phyloP scores from a whole-genome alignment of 1,284 basidiomycete genomes.

The Serendipita sp. region DNA sequence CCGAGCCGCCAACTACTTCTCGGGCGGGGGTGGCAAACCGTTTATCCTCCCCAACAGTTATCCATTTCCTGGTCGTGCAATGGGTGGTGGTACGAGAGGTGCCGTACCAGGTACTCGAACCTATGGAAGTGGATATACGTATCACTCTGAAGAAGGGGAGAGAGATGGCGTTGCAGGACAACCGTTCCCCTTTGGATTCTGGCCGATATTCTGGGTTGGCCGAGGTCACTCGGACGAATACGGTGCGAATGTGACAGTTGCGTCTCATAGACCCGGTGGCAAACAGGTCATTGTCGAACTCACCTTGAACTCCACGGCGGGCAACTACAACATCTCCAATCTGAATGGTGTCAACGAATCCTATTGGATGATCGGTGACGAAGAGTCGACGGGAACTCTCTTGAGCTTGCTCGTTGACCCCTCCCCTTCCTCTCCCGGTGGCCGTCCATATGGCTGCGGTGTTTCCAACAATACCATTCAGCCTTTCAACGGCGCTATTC shows the following conservation, averaged over 20 bases:
- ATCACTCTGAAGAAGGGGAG: not conserved
- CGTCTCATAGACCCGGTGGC: not conserved
- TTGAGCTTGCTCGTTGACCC: not conserved
- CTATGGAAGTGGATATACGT: not conserved
- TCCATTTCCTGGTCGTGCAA: not conserved
- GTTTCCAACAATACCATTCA: not conserved
- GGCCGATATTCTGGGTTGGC: not conserved
- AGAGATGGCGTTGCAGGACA: not conserved
- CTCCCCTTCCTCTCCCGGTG: not conserved
- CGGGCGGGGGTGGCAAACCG: not conserved
- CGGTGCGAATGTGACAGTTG: not conserved
- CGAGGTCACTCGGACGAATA: not conserved
- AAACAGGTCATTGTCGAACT: not conserved
- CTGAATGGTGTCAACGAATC: not conserved
- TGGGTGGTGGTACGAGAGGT: not conserved
- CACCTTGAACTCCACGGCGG: not conserved
- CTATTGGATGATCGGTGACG: slow-evolving; percentile 1
- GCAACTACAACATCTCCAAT: not conserved
- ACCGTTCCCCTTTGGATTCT: slow-evolving; percentile 2
- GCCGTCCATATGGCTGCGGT: not conserved
- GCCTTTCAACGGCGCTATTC: not conserved
- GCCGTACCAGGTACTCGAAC: not conserved
- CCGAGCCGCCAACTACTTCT: not conserved
- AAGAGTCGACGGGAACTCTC: not conserved
- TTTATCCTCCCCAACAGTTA: not conserved